Conservation (phyloP, 1,284 basidiomycete species). For the Pholiota adiposa region DNA sequence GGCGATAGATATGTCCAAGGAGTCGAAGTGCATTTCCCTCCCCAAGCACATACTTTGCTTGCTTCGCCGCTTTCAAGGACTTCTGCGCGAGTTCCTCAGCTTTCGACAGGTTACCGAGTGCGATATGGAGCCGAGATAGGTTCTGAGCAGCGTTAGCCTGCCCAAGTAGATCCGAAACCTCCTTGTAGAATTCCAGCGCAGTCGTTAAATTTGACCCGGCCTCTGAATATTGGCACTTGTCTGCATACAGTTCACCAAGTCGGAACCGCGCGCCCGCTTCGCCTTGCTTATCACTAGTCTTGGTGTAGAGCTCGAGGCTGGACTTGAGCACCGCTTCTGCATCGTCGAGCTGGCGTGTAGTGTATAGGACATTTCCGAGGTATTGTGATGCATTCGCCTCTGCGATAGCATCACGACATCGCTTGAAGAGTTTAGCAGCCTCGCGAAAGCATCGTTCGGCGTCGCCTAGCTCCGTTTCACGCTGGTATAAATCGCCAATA, state of each 20-base stretch:
- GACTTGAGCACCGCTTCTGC: not conserved
- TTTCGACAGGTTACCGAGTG: not conserved
- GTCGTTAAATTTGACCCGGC: not conserved
- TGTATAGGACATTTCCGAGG: not conserved
- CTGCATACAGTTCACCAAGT: not conserved
- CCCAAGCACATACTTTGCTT: not conserved
- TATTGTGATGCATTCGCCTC: not conserved
- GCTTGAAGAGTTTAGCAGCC: not conserved
- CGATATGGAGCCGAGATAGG: not conserved
- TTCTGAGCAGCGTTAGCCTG: not conserved
- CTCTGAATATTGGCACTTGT: not conserved
- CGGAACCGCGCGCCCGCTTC: not conserved
- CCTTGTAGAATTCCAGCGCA: not conserved
- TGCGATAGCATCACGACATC: not conserved
- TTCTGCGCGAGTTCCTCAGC: not conserved
- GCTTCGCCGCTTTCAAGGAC: not conserved
- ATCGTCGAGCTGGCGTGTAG: not conserved
- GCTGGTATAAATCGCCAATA: not conserved
- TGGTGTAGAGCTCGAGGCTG: not conserved
- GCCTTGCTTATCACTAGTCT: not conserved
- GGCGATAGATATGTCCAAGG: not conserved
- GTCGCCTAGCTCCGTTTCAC: not conserved
- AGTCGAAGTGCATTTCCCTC: not conserved
- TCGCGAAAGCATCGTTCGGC: not conserved
- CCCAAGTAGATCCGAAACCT: not conserved